Evolutionary conservation across 371 early-diverging fungal species (phyloP).

Genomic region (Edhazardia aedis): DNA sequence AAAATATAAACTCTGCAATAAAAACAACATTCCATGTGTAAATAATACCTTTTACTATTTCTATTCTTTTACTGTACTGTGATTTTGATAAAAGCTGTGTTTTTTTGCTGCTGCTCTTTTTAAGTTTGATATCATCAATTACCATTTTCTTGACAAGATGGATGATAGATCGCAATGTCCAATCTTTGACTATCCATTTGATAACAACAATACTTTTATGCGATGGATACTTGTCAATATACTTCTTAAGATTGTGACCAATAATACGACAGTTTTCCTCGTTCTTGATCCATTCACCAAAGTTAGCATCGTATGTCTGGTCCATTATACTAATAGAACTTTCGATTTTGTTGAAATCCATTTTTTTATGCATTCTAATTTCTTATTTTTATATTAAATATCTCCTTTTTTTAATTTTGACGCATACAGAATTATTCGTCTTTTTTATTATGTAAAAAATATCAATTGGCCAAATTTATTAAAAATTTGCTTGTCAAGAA

Average conservation of each 20-base stretch:
- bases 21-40: conserved; percentile 45
- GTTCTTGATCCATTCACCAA: conserved; percentile 48
- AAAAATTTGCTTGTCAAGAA: too few species aligned
- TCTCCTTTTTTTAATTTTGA: too few species aligned
- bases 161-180: conserved; percentile 45
- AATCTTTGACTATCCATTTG: conserved; percentile 47
- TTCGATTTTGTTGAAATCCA: conserved; percentile 40
- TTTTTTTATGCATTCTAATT: too few species aligned
- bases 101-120: too few species aligned
- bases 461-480: too few species aligned
- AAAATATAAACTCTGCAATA: conserved; percentile 39
- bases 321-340: conserved; percentile 44
- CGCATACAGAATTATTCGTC: too few species aligned
- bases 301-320: conserved; percentile 47
- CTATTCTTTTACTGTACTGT: conserved; percentile 11
- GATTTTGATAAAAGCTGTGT: too few species aligned
- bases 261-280: conserved; percentile 45
- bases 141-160: conserved; percentile 37
- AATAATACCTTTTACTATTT: conserved; percentile 29
- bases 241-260: conserved; percentile 38
- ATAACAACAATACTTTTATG: conserved; percentile 41
- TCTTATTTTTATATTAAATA: too few species aligned
- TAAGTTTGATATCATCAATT: conserved; percentile 25
- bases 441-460: too few species aligned
- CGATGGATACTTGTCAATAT: conserved; percentile 32